Percentiles rank a stretch among this genome's conserved stretches.
Conservation (phyloP, 768 basidiomycete species). For the Macrolepiota dolichaula region DNA sequence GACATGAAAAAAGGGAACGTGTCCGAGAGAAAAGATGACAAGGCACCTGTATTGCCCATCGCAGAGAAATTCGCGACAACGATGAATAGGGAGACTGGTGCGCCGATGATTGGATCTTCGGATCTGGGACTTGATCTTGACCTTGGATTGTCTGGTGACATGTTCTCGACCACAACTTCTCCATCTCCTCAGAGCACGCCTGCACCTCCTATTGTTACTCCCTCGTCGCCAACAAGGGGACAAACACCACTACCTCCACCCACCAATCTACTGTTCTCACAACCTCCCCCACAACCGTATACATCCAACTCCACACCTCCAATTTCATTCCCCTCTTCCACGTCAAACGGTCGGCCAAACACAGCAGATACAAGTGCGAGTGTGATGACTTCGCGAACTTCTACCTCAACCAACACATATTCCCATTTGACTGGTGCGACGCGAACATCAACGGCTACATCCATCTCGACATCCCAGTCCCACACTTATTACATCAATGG, state of each 20-base stretch:
- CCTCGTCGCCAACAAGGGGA: background rate
- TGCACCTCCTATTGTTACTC: background rate
- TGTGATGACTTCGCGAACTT: background rate
- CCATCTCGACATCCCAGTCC: conserved; percentile 14
- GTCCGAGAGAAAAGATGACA: conserved; percentile 14
- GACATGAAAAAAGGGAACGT: conserved; percentile 27
- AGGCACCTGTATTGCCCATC: conserved; percentile 32
- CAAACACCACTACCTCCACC: background rate
- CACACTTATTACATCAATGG: background rate
- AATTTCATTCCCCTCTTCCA: conserved; percentile 2
- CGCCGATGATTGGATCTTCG: conserved; percentile 4
- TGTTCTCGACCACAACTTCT: conserved; percentile 1
- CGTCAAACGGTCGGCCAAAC: background rate
- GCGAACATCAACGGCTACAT: conserved; percentile 12
- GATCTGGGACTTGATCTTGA: conserved; percentile 7
- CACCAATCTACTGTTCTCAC: background rate
- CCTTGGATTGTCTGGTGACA: conserved; percentile 5
- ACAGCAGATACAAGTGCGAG: background rate
- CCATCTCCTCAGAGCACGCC: background rate
- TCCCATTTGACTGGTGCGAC: conserved; percentile 18
- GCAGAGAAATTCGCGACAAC: conserved; percentile 45
- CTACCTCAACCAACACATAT: conserved; percentile 8
- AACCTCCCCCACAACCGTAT: background rate
- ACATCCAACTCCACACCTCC: background rate
- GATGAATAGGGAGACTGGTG: conserved; percentile 12